Evolutionary conservation across 2,329 filamentous ascomycete genomes (phyloP), one percentile per base, ranked within the genome.

Genomic region (Elsinoe necatrix): DNA sequence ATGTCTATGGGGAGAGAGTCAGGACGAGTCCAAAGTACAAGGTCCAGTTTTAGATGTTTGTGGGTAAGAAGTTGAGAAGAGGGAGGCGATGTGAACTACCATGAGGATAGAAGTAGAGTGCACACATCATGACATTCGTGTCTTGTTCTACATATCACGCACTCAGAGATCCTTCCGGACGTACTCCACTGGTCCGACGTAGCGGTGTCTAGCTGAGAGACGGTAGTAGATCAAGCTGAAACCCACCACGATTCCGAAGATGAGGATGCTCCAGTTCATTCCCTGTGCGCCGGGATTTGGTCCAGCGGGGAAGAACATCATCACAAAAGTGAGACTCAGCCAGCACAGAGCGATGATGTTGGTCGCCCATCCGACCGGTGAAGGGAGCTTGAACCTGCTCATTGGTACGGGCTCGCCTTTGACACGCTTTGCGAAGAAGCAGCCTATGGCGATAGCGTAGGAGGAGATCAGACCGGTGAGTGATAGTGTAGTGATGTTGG

Each of bases 1-100:
- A 69, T 48, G 66, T 64, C 16, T 76, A 74, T 61, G 77, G 77
- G 0, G 75, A 77, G 67, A 62, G 66, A 56, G 73, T 79, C 42
- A 42, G 54, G 37, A 65, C 76, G 39, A 57, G 77, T 16, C 39
- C 39, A 16, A 45, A 21, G 41, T 56, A 39, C 23, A 34, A 55
- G 37, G 16, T 55, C 14, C 34, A 37, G 27, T 9, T 29, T 29
- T 29, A 29, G 27, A 4, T 9, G 27, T n/a, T n/a, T 29, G 27
- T 4, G 27, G 27, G 9, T 9, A 29, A 4, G 27, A 29, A 9
- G 27, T 4, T 9, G 27, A 29, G 27, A 29, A 4, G 27, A 29
- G 9, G 27, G 27, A 29, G 9, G 9, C 9, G 9, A 29, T 9
- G 9, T 29, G 9, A 4, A 29, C 4, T 4, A 29, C 27, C 4